A percentile compares a stretch with the other conserved stretches of the same genome.
phyloP scores from a whole-genome alignment of 192 early-diverging fungal species.

The Chytriomyces hyalinus region DNA sequence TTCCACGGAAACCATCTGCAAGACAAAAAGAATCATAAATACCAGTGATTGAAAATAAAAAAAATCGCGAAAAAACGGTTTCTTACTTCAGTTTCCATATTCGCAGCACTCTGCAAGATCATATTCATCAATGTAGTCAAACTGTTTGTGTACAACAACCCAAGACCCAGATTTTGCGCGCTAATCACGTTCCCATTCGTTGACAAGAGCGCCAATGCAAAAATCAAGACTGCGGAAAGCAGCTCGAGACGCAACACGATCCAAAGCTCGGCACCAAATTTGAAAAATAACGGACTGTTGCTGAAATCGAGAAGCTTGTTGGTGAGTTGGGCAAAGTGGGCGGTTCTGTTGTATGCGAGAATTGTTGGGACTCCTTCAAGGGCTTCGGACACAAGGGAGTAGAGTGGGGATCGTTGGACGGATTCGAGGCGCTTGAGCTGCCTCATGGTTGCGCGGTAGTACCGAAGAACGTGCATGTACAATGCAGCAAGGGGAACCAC shows the following conservation, averaged over 20 bases:
- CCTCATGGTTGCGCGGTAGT: slow-evolving; percentile 58
- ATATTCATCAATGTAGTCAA: slow-evolving; percentile 22
- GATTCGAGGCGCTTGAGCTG: slow-evolving; percentile 51
- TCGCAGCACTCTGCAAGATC: slow-evolving; percentile 21
- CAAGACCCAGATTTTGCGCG: slow-evolving; percentile 1
- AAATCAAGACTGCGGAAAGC: slow-evolving; percentile 11
- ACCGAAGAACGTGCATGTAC: slow-evolving; percentile 29
- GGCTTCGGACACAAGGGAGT: slow-evolving; percentile 47
- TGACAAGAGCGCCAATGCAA: background rate
- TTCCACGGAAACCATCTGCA: slow-evolving; percentile 41
- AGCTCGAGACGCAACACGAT: slow-evolving; percentile 15
- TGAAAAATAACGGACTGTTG: slow-evolving; percentile 20
- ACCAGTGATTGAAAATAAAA: too few species aligned
- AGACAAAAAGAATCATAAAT: too few species aligned
- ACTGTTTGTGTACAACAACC: slow-evolving; percentile 11
- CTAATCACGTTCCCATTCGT: slow-evolving; percentile 2
- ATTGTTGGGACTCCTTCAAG: slow-evolving; percentile 46
- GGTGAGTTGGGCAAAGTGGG: slow-evolving; percentile 1
- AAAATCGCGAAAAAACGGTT: background rate
- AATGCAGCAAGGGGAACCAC: slow-evolving; percentile 14
- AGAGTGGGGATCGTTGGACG: slow-evolving; percentile 37
- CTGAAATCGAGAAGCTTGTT: slow-evolving; percentile 8
- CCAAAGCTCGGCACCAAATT: slow-evolving; percentile 27
- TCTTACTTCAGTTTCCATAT: slow-evolving; percentile 26
- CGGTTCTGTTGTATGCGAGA: slow-evolving; percentile 21